Evolutionary conservation across 2,329 filamentous ascomycete genomes (phyloP).

Genomic region (Lasiodiplodia citricola): DNA sequence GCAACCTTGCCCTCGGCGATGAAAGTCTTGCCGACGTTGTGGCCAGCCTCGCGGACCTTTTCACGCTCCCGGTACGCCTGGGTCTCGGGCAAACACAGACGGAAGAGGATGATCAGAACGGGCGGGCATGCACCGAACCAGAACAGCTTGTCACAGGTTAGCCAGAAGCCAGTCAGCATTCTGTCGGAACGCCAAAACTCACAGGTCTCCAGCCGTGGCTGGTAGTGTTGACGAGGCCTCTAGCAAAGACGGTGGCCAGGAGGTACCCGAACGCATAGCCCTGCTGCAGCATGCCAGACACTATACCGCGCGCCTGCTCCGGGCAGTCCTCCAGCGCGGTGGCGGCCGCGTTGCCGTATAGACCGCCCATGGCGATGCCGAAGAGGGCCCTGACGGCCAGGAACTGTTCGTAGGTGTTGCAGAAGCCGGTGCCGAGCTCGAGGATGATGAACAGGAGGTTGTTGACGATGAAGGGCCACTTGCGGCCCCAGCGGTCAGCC

Average conservation of each 20-base stretch:
- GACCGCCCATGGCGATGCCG: conserved; percentile 68
- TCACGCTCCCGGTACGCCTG: conserved; percentile 71
- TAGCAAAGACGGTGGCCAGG: conserved; percentile 61
- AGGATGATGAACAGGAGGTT: conserved; percentile 66
- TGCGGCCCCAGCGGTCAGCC: conserved; percentile 61
- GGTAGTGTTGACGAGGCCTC: conserved; percentile 75
- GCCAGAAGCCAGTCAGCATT: background rate
- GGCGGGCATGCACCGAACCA: conserved; percentile 89
- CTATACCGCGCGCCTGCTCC: conserved; percentile 61
- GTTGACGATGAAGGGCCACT: conserved; percentile 65
- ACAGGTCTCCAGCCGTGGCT: conserved; percentile 77
- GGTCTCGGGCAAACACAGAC: conserved; percentile 80
- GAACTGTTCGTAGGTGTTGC: conserved; percentile 63
- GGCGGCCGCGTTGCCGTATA: conserved; percentile 67
- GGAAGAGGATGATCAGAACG: conserved; percentile 78
- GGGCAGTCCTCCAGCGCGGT: conserved; percentile 69
- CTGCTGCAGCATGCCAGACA: conserved; percentile 67
- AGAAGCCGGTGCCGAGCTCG: conserved; percentile 66
- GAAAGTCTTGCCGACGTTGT: conserved; percentile 70
- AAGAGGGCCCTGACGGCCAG: conserved; percentile 65
- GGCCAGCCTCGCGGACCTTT: conserved; percentile 63
- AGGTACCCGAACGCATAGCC: conserved; percentile 69
- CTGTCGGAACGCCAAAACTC: conserved; percentile 15
- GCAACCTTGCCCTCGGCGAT: conserved; percentile 78
- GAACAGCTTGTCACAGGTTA: conserved; percentile 58